Evolutionary conservation across 306 rosid species (phyloP).

Genomic region (Cicer cuneatum): DNA sequence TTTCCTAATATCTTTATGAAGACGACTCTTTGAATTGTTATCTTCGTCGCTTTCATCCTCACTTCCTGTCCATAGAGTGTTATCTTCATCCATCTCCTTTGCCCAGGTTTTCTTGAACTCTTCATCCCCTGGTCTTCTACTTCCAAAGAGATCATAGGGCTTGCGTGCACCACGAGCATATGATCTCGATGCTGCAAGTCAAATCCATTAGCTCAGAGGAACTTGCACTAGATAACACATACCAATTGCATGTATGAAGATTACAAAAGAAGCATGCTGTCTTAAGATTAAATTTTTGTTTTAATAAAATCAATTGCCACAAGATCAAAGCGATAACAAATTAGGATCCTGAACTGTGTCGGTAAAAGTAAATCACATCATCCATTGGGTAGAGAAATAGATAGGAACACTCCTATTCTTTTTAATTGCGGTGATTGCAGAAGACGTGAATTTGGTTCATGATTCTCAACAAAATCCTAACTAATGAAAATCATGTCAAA

Average conservation of each 20-base stretch:
- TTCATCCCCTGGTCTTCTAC: slow-evolving; percentile 60
- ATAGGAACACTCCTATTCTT: background rate
- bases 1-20: slow-evolving; percentile 67
- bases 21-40: slow-evolving; percentile 46
- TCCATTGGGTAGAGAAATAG: slow-evolving; percentile 16
- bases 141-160: slow-evolving; percentile 74
- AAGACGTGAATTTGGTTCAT: background rate
- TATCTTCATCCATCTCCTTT: slow-evolving; percentile 76
- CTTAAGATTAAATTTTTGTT: background rate
- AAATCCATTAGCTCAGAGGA: slow-evolving; percentile 26
- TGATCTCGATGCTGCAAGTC: slow-evolving; percentile 59
- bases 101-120: slow-evolving; percentile 75
- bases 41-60: slow-evolving; percentile 69
- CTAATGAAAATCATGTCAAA: slow-evolving; percentile 3
- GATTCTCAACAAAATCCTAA: background rate
- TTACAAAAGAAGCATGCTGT: slow-evolving; percentile 3
- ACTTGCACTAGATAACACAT: background rate
- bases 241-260: background rate
- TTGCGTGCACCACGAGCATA: slow-evolving; percentile 57
- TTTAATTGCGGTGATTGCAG: background rate
- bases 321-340: slow-evolving; percentile 3
- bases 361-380: background rate
- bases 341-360: slow-evolving; percentile 8
- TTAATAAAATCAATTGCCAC: background rate
- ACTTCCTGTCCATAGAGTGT: slow-evolving; percentile 73